These are phyloP conservation scores for Ganoderma lucidum DNA, from an alignment of 1,284 basidiomycete species.

Conservation along the genomic window DNA sequence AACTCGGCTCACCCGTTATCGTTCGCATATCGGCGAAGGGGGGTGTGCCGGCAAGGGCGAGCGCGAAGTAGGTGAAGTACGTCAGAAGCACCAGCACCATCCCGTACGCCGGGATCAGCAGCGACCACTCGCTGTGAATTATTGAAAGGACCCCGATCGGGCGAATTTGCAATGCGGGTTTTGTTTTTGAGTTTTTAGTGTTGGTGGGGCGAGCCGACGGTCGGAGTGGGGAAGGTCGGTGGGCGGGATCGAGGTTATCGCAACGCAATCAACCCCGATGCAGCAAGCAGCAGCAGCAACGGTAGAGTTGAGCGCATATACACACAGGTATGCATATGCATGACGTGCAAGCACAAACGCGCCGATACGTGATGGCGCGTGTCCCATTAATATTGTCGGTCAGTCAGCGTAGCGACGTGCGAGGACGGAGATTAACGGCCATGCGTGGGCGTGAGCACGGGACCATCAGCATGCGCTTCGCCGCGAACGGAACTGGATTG, in stretches of 20 bases:
- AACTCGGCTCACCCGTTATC: slow-evolving; percentile 53
- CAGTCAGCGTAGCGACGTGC: slow-evolving; percentile 2
- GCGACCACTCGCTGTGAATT: slow-evolving; percentile 80
- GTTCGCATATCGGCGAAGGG: slow-evolving; percentile 69
- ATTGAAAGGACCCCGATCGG: background rate
- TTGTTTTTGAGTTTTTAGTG: background rate
- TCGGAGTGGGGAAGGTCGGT: background rate
- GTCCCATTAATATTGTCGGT: background rate
- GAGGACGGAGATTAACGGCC: slow-evolving; percentile 34
- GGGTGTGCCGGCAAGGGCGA: slow-evolving; percentile 79
- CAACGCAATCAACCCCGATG: background rate
- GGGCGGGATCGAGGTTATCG: background rate
- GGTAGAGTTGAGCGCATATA: background rate
- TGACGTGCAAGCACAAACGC: slow-evolving; percentile 2
- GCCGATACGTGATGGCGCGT: slow-evolving; percentile 5
- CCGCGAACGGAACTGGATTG: slow-evolving; percentile 12
- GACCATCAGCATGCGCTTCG: slow-evolving; percentile 10
- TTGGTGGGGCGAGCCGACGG: background rate
- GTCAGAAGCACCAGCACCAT: slow-evolving; percentile 78
- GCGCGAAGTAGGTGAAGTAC: slow-evolving; percentile 80
- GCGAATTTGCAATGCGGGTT: slow-evolving; percentile 3
- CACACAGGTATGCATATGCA: background rate
- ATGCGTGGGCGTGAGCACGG: slow-evolving; percentile 9
- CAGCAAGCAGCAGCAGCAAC: background rate
- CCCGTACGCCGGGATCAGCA: slow-evolving; percentile 85